Base-by-base conservation (phyloP, 805 yeast genomes). In the Zygoascus bituminiphila region DNA sequence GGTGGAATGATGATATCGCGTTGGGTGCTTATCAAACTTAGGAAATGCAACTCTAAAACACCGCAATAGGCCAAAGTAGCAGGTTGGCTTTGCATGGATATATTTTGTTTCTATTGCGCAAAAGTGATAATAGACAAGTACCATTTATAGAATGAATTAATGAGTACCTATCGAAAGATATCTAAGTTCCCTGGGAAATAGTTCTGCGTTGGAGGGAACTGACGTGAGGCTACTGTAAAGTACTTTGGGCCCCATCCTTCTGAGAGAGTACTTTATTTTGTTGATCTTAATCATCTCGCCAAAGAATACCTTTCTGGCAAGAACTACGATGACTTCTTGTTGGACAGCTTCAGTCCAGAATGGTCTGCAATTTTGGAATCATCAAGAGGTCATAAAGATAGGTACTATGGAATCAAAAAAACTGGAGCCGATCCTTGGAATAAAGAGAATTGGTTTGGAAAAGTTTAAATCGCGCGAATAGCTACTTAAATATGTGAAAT, bases 1-100 rank as follows among this genome's bases (percentile, higher is more conserved):
- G 45, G 12, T 46, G 49, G 49, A 46, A 40, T 17, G 49, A 46
- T 31, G 44, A 22, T 12, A 45, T 45, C 43, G 24, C 24, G n/a
- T 20, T 33, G 9, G 33, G 33, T n/a, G n/a, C n/a, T n/a, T n/a
- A n/a, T n/a, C n/a, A n/a, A n/a, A n/a, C n/a, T n/a, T n/a, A n/a
- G n/a, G n/a, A n/a, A n/a, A n/a, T n/a, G n/a, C n/a, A n/a, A n/a
- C n/a, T n/a, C n/a, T n/a, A n/a, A n/a, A n/a, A n/a, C n/a, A n/a
- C n/a, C n/a, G n/a, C n/a, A n/a, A n/a, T n/a, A n/a, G n/a, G n/a
- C n/a, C n/a, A n/a, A n/a, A n/a, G n/a, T n/a, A n/a, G n/a, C n/a
- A n/a, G n/a, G n/a, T n/a, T n/a, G n/a, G n/a, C n/a, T n/a, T n/a
- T n/a, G n/a, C n/a, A n/a, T n/a, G n/a, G n/a, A n/a, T n/a, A n/a